Percentiles rank a stretch among this genome's conserved stretches.
Evolutionary conservation across 2,329 filamentous ascomycete genomes (phyloP).

Genomic region (Aspergillus pseudotamarii): DNA sequence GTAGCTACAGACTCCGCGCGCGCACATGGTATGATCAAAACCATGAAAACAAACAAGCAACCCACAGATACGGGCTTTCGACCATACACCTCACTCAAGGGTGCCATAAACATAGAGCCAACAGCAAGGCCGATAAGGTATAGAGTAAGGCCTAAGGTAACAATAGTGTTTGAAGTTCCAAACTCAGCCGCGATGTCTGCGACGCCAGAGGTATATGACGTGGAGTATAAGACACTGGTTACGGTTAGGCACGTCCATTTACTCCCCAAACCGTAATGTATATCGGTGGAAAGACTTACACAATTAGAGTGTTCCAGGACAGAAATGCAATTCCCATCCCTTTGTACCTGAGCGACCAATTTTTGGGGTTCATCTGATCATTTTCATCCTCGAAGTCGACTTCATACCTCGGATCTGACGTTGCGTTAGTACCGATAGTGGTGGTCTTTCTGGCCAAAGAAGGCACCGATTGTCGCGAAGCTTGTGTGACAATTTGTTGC

Average conservation of each 20-base stretch:
- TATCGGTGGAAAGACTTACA: conserved; percentile 41
- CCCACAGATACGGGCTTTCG: conserved; percentile 65
- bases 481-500: conserved; percentile 29
- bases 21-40: conserved; percentile 73
- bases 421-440: conserved; percentile 49
- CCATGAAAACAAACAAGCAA: conserved; percentile 64
- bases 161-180: conserved; percentile 58
- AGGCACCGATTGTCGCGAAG: conserved; percentile 36
- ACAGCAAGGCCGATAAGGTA: conserved; percentile 75
- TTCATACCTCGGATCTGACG: conserved; percentile 65
- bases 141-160: conserved; percentile 75
- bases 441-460: conserved; percentile 45
- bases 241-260: not conserved
- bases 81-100: conserved; percentile 57
- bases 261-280: not conserved
- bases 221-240: conserved; percentile 68
- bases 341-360: conserved; percentile 67
- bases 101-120: conserved; percentile 73
- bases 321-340: conserved; percentile 57
- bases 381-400: conserved; percentile 68
- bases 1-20: conserved; percentile 68
- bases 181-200: conserved; percentile 71
- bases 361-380: conserved; percentile 66
- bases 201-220: conserved; percentile 74
- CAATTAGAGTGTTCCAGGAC: conserved; percentile 59